phyloP scores from a whole-genome alignment of 2,329 filamentous ascomycete genomes.

The Aspergillus caelatus region DNA sequence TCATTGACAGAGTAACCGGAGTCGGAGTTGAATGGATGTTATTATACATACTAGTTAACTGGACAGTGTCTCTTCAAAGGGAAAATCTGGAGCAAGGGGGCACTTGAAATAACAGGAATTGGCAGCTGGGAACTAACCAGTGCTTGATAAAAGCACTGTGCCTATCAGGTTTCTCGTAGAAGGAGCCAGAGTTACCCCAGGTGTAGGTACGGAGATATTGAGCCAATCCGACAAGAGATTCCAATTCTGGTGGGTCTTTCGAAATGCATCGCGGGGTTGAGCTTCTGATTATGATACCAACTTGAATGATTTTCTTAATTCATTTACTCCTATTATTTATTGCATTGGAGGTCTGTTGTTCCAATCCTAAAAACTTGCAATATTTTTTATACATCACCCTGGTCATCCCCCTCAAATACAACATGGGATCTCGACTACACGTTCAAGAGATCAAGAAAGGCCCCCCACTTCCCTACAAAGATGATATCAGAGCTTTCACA shows the following conservation, averaged over 20 bases:
- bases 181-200: background rate
- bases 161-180: background rate
- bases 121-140: background rate
- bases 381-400: background rate
- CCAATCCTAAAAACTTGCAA: background rate
- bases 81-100: too few relatives aligned
- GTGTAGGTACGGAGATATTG: background rate
- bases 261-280: background rate
- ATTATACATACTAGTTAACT: too few relatives aligned
- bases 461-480: slow-evolving; percentile 32
- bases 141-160: background rate
- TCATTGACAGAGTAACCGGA: background rate
- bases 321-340: background rate
- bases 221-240: background rate
- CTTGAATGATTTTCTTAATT: background rate
- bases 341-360: background rate
- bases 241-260: background rate
- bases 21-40: too few relatives aligned
- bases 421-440: slow-evolving; percentile 21
- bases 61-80: too few relatives aligned
- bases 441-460: slow-evolving; percentile 30
- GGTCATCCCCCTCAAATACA: background rate
- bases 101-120: background rate
- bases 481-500: slow-evolving; percentile 38
- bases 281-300: background rate